Evolutionary conservation across 495 filamentous ascomycete genomes (phyloP), one percentile per base, ranked within the genome.

Genomic region (Talaromyces proteolyticus): DNA sequence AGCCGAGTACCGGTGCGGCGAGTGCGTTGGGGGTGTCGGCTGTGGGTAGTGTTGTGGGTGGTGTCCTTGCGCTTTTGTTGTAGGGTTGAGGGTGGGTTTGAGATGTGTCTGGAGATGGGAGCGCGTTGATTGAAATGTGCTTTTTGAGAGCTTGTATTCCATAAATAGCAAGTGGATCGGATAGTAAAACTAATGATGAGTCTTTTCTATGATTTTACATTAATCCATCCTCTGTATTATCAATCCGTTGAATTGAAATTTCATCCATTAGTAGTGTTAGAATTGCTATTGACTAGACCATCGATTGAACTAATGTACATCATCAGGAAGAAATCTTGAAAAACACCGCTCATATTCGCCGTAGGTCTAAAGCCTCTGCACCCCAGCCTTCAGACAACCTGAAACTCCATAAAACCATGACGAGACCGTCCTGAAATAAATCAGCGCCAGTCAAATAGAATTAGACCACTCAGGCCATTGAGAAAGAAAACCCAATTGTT

Each of bases 291-390:
- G 1, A 41, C 38, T 20, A 41, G 38, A 20, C 38, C 11, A 41
- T 7, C 38, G 6, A 41, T 18, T 16, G 24, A 49, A 39, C 21
- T 49, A 49, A 41, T 49, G 47, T 49, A 49, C 47, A 49, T 36
- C 29, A 34, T 8, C 29, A 34, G 29, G 14, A 34, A 34, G 14
- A 34, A 34, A n/a, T n/a, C n/a, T n/a, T n/a, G 4, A 34, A 34
- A 34, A 14, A 34, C 1, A 34, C 1, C 29, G 29, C 29, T 34
- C 8, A 34, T 10, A 10, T 34, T 34, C 29, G 29, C 29, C 29
- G 29, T 14, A 2, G 29, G 29, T 34, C 29, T 34, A 34, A 34
- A 34, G 29, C 29, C 29, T 34, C 29, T 34, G 29, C 29, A 14
- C 29, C 29, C 29, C 29, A 34, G 14, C 29, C 29, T 34, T 34